These are phyloP conservation scores for Neurospora pannonica DNA, from an alignment of 495 filamentous ascomycete genomes.

Conservation along the genomic window DNA sequence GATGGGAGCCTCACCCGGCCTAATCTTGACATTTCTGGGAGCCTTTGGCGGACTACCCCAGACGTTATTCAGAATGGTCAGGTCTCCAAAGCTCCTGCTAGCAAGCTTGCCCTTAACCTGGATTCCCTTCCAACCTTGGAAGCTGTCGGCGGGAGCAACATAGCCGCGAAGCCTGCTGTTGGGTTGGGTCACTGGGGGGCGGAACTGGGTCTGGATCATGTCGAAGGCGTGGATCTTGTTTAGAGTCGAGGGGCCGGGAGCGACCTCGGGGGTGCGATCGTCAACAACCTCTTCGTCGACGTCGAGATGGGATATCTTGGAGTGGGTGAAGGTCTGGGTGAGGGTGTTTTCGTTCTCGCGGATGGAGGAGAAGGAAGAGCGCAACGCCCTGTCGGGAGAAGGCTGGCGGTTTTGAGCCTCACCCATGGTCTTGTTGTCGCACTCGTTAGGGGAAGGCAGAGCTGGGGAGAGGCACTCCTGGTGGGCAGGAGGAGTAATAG, in stretches of 20 bases:
- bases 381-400: conserved; percentile 31
- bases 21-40: conserved; percentile 17
- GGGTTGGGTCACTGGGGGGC: conserved; percentile 34
- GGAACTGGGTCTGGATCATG: conserved; percentile 42
- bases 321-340: conserved; percentile 63
- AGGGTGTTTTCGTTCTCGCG: conserved; percentile 44
- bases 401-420: background rate
- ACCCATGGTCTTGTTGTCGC: background rate
- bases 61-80: conserved; percentile 44
- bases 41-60: conserved; percentile 41
- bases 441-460: background rate
- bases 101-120: conserved; percentile 52
- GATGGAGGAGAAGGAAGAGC: conserved; percentile 49
- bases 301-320: conserved; percentile 47
- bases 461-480: background rate
- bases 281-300: conserved; percentile 35
- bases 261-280: conserved; percentile 19
- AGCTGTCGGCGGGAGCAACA: conserved; percentile 63
- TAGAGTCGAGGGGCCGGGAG: conserved; percentile 3
- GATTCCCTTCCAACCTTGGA: conserved; percentile 65
- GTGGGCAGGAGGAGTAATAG: background rate
- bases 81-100: conserved; percentile 65
- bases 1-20: conserved; percentile 38
- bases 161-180: conserved; percentile 44
- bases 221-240: conserved; percentile 7